Evolutionary conservation across 257 asterid genomes (phyloP).

Genomic region (Solanum dulcamara): DNA sequence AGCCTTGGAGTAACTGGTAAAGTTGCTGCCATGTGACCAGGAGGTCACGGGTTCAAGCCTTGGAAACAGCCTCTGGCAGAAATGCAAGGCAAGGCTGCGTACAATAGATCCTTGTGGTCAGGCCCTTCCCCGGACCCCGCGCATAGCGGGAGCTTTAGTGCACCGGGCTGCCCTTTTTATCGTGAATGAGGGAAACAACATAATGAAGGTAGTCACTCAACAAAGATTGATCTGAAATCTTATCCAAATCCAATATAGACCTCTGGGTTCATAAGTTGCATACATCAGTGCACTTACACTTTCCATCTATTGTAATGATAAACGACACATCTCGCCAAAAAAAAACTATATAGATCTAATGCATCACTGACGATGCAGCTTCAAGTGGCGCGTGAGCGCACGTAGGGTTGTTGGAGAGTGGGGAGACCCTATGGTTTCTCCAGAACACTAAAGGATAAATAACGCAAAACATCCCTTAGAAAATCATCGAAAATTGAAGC

Average conservation of each 20-base stretch:
- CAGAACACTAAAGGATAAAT: no score
- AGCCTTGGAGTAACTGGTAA: background rate
- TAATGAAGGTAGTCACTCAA: background rate
- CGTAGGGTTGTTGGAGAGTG: background rate
- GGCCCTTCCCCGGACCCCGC: no score
- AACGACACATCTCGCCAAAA: background rate
- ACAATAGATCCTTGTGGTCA: no score
- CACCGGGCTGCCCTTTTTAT: no score
- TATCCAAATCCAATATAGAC: background rate
- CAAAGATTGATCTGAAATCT: background rate
- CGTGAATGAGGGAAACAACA: background rate
- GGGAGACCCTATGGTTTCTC: background rate
- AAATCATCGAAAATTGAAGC: background rate
- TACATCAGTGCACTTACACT: background rate
- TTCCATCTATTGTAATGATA: background rate
- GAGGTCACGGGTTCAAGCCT: no score
- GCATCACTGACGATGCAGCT: no score
- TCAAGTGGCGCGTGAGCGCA: background rate
- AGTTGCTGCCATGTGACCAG: no score
- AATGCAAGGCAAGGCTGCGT: no score
- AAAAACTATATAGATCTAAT: background rate
- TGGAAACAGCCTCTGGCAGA: no score
- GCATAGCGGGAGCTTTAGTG: no score
- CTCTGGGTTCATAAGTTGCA: background rate
- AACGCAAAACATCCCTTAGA: no score